phyloP scores from a whole-genome alignment of 2,329 filamentous ascomycete genomes.

The Penicillium psychrosexuale region DNA sequence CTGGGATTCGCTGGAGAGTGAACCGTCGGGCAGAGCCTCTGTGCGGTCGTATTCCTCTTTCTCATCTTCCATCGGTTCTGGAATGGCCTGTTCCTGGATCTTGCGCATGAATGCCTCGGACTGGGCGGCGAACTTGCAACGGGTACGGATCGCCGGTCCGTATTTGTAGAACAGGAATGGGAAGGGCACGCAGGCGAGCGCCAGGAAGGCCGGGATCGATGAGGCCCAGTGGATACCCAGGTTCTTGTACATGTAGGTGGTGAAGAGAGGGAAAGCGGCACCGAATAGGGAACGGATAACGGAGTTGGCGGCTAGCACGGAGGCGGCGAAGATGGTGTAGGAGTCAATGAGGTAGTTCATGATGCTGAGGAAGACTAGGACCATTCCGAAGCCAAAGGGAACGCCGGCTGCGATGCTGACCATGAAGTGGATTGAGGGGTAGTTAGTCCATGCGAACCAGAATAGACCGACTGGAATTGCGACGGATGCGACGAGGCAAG shows the following conservation, averaged over 20 bases:
- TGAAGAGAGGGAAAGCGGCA: constrained; percentile 29
- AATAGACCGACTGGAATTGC: constrained; percentile 30
- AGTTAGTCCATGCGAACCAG: constrained; percentile 36
- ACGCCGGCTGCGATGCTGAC: constrained; percentile 25
- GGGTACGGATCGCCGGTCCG: constrained; percentile 19
- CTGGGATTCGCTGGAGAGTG: constrained; percentile 26
- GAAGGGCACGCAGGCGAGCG: constrained; percentile 26
- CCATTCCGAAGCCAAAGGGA: constrained; percentile 28
- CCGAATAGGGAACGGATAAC: constrained; percentile 27
- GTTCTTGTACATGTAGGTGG: constrained; percentile 26
- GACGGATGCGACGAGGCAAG: constrained; percentile 25
- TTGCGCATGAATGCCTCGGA: constrained; percentile 39
- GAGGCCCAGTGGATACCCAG: constrained; percentile 29
- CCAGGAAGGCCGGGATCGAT: constrained; percentile 25
- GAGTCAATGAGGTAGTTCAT: constrained; percentile 30
- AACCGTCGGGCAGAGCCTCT: constrained; percentile 29
- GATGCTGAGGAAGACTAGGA: constrained; percentile 25
- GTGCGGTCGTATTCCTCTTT: constrained; percentile 32
- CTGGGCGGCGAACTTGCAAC: constrained; percentile 28
- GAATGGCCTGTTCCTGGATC: constrained; percentile 28
- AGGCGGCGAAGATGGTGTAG: constrained; percentile 29
- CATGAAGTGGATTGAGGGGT: constrained; percentile 25
- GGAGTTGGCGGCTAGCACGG: constrained; percentile 26
- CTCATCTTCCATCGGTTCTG: constrained; percentile 16
- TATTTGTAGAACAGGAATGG: constrained; percentile 31